These are phyloP conservation scores for Serendipita sp. DNA, from an alignment of 768 basidiomycete genomes.

Conservation along the genomic window DNA sequence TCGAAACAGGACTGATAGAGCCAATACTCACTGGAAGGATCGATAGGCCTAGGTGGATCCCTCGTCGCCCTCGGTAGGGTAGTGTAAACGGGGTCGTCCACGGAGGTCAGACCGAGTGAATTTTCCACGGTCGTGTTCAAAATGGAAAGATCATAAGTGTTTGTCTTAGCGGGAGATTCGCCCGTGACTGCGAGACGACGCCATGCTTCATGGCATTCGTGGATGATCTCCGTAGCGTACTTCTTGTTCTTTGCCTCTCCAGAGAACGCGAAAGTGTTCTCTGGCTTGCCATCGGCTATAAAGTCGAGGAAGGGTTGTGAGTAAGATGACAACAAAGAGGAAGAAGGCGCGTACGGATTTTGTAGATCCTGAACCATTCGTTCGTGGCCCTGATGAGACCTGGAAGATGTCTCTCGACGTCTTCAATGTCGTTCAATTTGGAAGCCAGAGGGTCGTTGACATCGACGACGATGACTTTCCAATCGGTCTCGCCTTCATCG, in stretches of 20 bases:
- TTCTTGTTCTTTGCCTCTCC: constrained; percentile 99
- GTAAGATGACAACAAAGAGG: neutral
- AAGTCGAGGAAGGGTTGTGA: neutral
- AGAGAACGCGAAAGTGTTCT: constrained; percentile 98
- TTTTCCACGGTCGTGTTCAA: constrained; percentile 62
- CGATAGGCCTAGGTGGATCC: constrained; percentile 74
- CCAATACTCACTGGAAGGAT: constrained; percentile 59
- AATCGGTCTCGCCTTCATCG: constrained; percentile 99
- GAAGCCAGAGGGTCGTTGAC: constrained; percentile 87
- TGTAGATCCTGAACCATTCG: constrained; percentile 99
- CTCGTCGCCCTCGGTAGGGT: constrained; percentile 62
- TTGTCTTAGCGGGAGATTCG: constrained; percentile 54
- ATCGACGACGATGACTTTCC: constrained; percentile 99
- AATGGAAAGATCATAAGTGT: constrained; percentile 64
- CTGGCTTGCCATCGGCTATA: constrained; percentile 72
- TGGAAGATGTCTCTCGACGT: constrained; percentile 94
- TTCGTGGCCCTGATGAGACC: constrained; percentile 94
- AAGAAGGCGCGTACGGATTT: constrained; percentile 35
- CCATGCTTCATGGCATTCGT: constrained; percentile 98
- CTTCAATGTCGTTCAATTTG: constrained; percentile 97
- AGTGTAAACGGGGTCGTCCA: constrained; percentile 47
- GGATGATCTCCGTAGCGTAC: constrained; percentile 97
- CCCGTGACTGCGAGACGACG: constrained; percentile 67
- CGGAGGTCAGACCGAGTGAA: constrained; percentile 51
- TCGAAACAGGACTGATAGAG: neutral